Conservation (phyloP, 305 asterid genomes). For the Rubia balearica region DNA sequence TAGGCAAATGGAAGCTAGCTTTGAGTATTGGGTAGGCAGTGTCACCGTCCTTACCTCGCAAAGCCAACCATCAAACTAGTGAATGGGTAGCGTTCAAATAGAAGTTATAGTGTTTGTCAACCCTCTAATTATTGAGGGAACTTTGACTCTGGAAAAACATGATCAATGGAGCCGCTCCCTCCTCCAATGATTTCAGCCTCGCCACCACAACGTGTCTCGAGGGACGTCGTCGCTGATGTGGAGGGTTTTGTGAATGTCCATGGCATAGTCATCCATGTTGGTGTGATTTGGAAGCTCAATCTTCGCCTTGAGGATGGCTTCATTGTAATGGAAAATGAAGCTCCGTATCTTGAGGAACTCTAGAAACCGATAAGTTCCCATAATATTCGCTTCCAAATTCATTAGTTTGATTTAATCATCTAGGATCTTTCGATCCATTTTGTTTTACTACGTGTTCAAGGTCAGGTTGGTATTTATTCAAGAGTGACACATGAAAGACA, state of each 20-base stretch:
- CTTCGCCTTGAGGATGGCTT: constrained; percentile 70
- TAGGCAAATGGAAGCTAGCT: too few relatives aligned
- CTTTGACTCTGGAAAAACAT: constrained; percentile 76
- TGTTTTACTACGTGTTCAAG: too few relatives aligned
- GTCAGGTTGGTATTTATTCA: too few relatives aligned
- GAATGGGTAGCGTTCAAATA: constrained; percentile 70
- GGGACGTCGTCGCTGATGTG: constrained; percentile 76
- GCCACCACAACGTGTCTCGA: constrained; percentile 52
- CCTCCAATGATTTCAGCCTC: constrained; percentile 63
- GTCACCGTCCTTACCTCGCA: too few relatives aligned
- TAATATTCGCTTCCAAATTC: too few relatives aligned
- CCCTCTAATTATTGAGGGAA: constrained; percentile 78
- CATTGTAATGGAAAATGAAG: constrained; percentile 46
- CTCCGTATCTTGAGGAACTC: constrained; percentile 71
- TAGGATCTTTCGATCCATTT: too few relatives aligned
- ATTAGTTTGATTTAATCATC: too few relatives aligned
- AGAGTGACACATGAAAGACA: too few relatives aligned
- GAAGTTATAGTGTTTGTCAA: constrained; percentile 87
- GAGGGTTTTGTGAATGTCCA: constrained; percentile 75
- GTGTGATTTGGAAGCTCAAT: constrained; percentile 73
- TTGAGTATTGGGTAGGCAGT: too few relatives aligned
- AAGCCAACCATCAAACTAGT: too few relatives aligned
- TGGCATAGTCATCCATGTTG: constrained; percentile 90
- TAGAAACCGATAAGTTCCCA: constrained; percentile 36
- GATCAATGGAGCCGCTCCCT: constrained; percentile 76